A percentile compares a stretch with the other conserved stretches of the same genome.
These are phyloP conservation scores for Fomitopsis pulvina DNA, from an alignment of 768 basidiomycete genomes.

Conservation along the genomic window DNA sequence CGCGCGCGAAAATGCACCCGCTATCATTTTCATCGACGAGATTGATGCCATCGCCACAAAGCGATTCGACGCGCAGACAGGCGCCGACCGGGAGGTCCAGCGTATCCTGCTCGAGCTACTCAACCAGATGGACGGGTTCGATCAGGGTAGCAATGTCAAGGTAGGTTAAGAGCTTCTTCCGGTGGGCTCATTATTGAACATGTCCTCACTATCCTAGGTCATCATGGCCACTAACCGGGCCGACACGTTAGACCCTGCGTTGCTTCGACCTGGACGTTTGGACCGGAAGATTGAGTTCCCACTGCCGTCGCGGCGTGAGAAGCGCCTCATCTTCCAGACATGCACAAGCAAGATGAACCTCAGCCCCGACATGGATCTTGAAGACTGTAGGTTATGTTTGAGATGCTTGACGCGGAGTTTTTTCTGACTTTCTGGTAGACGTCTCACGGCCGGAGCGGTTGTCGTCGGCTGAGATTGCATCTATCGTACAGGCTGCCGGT, in stretches of 20 bases:
- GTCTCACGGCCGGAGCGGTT: slow-evolving; percentile 94
- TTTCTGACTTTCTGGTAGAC: slow-evolving; percentile 42
- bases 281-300: slow-evolving; percentile 99
- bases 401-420: neutral
- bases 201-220: slow-evolving; percentile 46
- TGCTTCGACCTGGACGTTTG: slow-evolving; percentile 94
- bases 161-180: slow-evolving; percentile 32
- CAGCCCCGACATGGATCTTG: slow-evolving; percentile 94
- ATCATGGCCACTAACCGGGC: slow-evolving; percentile 99
- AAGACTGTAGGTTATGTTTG: slow-evolving; percentile 74
- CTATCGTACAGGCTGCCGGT: slow-evolving; percentile 95
- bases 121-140: slow-evolving; percentile 99
- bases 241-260: slow-evolving; percentile 95
- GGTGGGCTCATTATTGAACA: neutral
- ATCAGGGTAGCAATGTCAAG: slow-evolving; percentile 98
- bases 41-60: slow-evolving; percentile 99
- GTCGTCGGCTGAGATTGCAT: slow-evolving; percentile 92
- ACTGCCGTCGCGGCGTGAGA: slow-evolving; percentile 86
- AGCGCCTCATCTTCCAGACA: slow-evolving; percentile 97
- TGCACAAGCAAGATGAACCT: slow-evolving; percentile 97
- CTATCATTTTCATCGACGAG: slow-evolving; percentile 99
- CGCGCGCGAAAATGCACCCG: slow-evolving; percentile 93
- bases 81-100: slow-evolving; percentile 98
- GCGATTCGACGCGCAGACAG: slow-evolving; percentile 98
- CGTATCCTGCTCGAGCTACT: slow-evolving; percentile 94